phyloP scores from a whole-genome alignment of 805 yeast genomes.

The Komagataella kurtzmanii region DNA sequence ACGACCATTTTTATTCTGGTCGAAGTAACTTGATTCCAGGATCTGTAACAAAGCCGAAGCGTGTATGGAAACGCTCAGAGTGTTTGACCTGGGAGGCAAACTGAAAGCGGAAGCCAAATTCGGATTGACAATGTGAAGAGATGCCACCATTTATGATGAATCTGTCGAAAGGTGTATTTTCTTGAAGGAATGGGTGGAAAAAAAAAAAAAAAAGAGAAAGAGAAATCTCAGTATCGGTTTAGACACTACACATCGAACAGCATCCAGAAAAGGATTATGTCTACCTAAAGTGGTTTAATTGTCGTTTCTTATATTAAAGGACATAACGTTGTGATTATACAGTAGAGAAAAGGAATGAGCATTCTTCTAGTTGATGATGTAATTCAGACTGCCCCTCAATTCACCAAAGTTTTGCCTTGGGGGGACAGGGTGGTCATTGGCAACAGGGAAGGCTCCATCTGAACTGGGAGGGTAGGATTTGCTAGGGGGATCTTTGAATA shows the following conservation, averaged over 20 bases:
- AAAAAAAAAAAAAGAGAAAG: too few relatives aligned
- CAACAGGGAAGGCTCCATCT: background rate
- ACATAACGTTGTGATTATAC: background rate
- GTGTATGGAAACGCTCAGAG: conserved; percentile 40
- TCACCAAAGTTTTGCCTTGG: background rate
- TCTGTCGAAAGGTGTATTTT: background rate
- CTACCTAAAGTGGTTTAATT: background rate
- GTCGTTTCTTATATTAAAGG: background rate
- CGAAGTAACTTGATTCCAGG: conserved; percentile 54
- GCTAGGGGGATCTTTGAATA: background rate
- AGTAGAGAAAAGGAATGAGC: background rate
- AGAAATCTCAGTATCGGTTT: background rate
- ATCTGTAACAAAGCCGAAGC: conserved; percentile 66
- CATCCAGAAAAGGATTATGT: background rate
- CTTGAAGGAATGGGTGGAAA: background rate
- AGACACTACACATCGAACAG: background rate
- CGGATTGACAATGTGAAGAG: conserved; percentile 29
- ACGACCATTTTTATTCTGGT: conserved; percentile 32
- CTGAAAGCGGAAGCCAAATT: conserved; percentile 23
- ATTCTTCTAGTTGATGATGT: background rate
- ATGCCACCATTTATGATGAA: background rate
- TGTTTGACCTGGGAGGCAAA: conserved; percentile 13
- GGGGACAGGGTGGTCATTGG: background rate
- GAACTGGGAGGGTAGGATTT: background rate
- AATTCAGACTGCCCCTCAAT: background rate